Evolutionary conservation across 2,329 filamentous ascomycete genomes (phyloP).

Genomic region (Clonostachys sp.): DNA sequence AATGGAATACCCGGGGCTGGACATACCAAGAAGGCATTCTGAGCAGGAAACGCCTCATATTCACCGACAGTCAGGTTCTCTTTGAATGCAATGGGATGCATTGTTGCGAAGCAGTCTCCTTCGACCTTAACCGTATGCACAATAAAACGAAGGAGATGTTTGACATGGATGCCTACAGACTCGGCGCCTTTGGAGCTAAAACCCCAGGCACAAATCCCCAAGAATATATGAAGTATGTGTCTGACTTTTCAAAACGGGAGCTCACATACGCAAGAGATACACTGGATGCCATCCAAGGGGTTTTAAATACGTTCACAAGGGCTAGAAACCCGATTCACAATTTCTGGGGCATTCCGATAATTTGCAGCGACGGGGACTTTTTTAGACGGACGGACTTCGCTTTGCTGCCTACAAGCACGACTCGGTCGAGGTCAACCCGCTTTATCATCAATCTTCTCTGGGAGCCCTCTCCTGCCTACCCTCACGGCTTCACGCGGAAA

Average conservation of each 20-base stretch:
- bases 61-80: background rate
- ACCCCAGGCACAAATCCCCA: background rate
- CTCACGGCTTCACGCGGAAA: background rate
- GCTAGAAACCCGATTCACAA: background rate
- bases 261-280: background rate
- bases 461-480: background rate
- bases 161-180: background rate
- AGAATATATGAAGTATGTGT: background rate
- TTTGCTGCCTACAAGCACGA: background rate
- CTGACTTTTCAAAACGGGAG: background rate
- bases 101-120: background rate
- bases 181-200: background rate
- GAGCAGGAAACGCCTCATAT: background rate
- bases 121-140: background rate
- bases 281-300: background rate
- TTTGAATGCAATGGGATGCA: background rate
- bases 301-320: background rate
- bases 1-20: background rate
- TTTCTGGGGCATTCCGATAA: background rate
- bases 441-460: background rate
- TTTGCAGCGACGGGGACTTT: background rate
- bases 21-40: background rate
- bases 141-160: background rate
- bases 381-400: background rate
- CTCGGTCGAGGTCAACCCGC: background rate